Conservation (phyloP, 371 early-diverging fungal genomes). For the Apophysomyces sp. region DNA sequence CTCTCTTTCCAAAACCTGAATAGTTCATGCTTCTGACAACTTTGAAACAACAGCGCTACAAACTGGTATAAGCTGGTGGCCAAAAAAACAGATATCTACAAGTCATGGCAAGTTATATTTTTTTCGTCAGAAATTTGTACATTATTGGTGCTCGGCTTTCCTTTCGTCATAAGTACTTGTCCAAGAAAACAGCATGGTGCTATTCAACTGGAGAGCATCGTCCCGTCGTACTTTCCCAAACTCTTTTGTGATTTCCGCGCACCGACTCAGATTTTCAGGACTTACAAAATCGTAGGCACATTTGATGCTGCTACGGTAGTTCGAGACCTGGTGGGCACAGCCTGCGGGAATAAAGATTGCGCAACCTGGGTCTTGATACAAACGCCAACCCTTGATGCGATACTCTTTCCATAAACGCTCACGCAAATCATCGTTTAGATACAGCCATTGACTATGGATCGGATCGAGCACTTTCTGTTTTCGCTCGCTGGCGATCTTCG, state of each 20-base stretch:
- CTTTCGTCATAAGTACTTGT: too few relatives aligned
- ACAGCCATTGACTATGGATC: slow-evolving; percentile 63
- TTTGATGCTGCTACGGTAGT: slow-evolving; percentile 61
- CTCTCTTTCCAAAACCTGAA: too few relatives aligned
- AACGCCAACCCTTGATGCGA: slow-evolving; percentile 47
- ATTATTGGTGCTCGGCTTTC: too few relatives aligned
- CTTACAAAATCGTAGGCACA: slow-evolving; percentile 73
- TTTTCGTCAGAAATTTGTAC: too few relatives aligned
- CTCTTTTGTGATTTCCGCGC: slow-evolving; percentile 45
- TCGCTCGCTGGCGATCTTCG: slow-evolving; percentile 6
- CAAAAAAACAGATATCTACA: too few relatives aligned
- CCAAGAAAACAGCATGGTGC: slow-evolving; percentile 39
- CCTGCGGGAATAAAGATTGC: slow-evolving; percentile 80
- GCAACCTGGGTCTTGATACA: slow-evolving; percentile 67
- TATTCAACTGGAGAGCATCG: slow-evolving; percentile 51
- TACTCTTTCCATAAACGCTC: slow-evolving; percentile 30
- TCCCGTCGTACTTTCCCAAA: slow-evolving; percentile 35
- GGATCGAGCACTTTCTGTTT: slow-evolving; percentile 40
- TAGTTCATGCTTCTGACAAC: too few relatives aligned
- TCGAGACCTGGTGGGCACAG: slow-evolving; percentile 74
- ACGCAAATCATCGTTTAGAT: slow-evolving; percentile 46
- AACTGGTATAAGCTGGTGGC: too few relatives aligned
- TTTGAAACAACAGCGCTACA: too few relatives aligned
- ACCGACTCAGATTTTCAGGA: slow-evolving; percentile 58
- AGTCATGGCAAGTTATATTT: too few relatives aligned